phyloP scores from a whole-genome alignment of 164 flowering plant genomes.

The Aristolochia contorta region DNA sequence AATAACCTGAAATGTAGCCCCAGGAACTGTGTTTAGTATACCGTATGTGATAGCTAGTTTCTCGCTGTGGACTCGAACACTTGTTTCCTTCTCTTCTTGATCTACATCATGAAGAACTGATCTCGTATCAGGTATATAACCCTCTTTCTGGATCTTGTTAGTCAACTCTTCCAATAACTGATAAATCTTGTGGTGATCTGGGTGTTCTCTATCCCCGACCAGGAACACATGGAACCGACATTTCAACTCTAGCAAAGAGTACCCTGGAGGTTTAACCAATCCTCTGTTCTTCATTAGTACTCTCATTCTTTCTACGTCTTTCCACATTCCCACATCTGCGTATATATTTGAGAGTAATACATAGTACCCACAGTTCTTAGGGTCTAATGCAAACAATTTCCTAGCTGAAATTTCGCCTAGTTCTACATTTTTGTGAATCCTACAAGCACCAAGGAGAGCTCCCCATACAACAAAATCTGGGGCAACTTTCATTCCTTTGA shows the following conservation, averaged over 20 bases:
- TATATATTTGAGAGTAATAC: constrained; percentile 74
- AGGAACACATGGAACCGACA: constrained; percentile 70
- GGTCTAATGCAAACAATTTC: constrained; percentile 66
- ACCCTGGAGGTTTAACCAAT: constrained; percentile 67
- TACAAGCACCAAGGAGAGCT: constrained; percentile 71
- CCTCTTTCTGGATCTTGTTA: constrained; percentile 47
- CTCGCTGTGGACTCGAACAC: constrained; percentile 61
- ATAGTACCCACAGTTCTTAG: constrained; percentile 68
- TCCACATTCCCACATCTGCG: constrained; percentile 87
- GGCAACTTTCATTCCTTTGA: constrained; percentile 48
- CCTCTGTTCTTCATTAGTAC: constrained; percentile 38
- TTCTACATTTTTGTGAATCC: constrained; percentile 70
- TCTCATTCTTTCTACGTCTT: constrained; percentile 64
- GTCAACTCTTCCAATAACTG: constrained; percentile 37
- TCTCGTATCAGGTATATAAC: constrained; percentile 47
- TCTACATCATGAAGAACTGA: constrained; percentile 73
- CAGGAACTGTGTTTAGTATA: constrained; percentile 54
- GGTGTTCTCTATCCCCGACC: constrained; percentile 74
- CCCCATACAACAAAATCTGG: constrained; percentile 87
- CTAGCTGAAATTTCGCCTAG: constrained; percentile 66
- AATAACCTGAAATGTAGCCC: constrained; percentile 45
- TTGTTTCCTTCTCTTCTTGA: constrained; percentile 66
- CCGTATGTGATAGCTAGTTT: constrained; percentile 78
- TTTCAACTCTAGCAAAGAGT: constrained; percentile 59
- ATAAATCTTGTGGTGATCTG: constrained; percentile 49